Evolutionary conservation across 2,329 filamentous ascomycete genomes (phyloP), one percentile per base, ranked within the genome.

Genomic region (Venturiaceae sp.): DNA sequence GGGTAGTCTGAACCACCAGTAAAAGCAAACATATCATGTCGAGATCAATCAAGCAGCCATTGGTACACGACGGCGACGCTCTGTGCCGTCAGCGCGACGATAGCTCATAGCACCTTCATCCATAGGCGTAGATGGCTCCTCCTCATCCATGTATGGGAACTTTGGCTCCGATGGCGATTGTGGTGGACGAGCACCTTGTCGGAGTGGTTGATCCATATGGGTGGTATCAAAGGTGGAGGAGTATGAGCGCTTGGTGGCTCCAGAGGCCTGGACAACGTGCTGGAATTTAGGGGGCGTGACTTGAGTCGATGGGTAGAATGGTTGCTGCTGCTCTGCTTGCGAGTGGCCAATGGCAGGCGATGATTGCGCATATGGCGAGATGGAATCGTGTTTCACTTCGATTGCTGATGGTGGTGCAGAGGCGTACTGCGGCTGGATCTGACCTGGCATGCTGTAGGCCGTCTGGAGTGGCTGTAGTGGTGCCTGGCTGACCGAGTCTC

Each of bases 81-180:
- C 55, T 26, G 71, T 73, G 57, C 76, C 76, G 61, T 78, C 75
- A 41, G 76, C 76, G 37, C 76, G 71, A 44, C 74, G 70, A 62
- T 78, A 78, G 61, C 69, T 72, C 75, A 78, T 77, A 56, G 71
- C 66, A 58, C 66, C 62, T 58, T 74, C 73, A 58, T 75, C 73
- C 13, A 70, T 69, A 36, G 64, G 63, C 56, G 64, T 64, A 53
- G 66, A 64, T 28, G 62, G 47, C 7, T 59, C 64, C 16, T 56
- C 53, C 28, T 71, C 70, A 62, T 70, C 70, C 11, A 55, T 65
- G 58, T 71, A 70, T 33, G 63, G 36, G 34, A 55, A 50, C 19
- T 34, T 32, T 6, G 30, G 23, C 14, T 53, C 64, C 16, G 67
- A 62, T 26, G 63, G 66, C 14, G 65, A 62, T 16, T 65, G 66